Base-by-base conservation (phyloP, 805 yeast species). In the Kuraishia ogatae region DNA sequence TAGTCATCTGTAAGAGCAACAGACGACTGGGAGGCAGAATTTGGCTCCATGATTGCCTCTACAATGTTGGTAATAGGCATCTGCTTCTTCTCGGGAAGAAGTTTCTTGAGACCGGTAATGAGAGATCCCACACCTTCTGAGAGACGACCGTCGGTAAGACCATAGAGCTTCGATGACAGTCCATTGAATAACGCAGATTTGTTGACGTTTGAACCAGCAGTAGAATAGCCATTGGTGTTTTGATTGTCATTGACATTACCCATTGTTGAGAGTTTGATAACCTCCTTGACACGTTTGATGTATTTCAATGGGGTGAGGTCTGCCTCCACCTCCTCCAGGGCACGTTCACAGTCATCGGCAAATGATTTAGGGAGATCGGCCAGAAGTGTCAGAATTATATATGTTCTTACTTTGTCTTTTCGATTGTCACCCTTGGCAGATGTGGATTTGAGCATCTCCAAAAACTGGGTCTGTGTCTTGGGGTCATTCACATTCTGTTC, bases 51-150 rank as follows among this genome's bases (percentile, higher is more conserved):
- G 19, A 94, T 81, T 2, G 97, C 87, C 70, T 92, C 97, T 10
- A 92, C 96, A 29, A 94, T 82, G 63, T 86, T 87, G 2, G 98
- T 93, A 50, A 94, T 80, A 19, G 98, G 97, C 64, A 93, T 81
- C 53, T 85, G 86, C 63, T 89, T 87, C 71, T 88, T 89, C 57
- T 88, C 94, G 0, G 98, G 97, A 58, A 94, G 73, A 53, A 93
- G 73, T 61, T 86, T 91, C 65, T 90, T 90, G 56, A 94, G 82
- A 56, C 96, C 96, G 1, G 96, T 82, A 28, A 96, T 89, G 55
- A 94, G 74, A 23, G 93, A 87, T 47, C 96, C 96, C 58, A 94
- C 86, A 47, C 97, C 97, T 61, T 88, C 96, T 7, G 93, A 82
- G 24, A 94, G 71, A 62, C 83, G 84, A 46, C 94, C 96, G 15